Conservation (phyloP, 768 basidiomycete species). For the Boletus patriciae region DNA sequence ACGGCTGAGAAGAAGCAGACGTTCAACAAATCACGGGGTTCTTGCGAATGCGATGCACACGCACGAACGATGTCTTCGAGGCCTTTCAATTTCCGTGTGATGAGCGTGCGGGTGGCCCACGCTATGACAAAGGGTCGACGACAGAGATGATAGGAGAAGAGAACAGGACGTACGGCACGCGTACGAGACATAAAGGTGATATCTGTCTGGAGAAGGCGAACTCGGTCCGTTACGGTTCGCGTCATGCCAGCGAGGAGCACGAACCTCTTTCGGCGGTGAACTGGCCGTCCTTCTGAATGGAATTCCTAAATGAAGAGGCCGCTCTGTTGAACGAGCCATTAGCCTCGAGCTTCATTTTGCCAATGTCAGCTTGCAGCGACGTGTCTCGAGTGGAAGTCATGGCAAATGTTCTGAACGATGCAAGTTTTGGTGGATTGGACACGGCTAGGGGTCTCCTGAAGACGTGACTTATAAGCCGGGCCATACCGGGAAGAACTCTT, state of each 20-base stretch:
- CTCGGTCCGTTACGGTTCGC: background rate
- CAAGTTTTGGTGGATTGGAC: background rate
- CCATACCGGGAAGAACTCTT: constrained; percentile 22
- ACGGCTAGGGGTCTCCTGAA: constrained; percentile 7
- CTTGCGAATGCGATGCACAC: constrained; percentile 25
- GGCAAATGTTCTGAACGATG: background rate
- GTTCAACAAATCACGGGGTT: background rate
- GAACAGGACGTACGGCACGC: constrained; percentile 65
- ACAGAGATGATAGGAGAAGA: too few species aligned
- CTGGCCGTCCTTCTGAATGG: constrained; percentile 53
- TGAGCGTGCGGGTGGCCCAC: constrained; percentile 92
- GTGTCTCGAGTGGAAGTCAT: constrained; percentile 38
- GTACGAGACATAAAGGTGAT: constrained; percentile 87
- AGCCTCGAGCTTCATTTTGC: constrained; percentile 49
- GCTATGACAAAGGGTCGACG: constrained; percentile 42
- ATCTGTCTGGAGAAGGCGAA: constrained; percentile 58
- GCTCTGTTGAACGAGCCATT: constrained; percentile 71
- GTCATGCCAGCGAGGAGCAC: constrained; percentile 12
- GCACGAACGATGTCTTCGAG: constrained; percentile 79
- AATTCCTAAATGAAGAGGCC: constrained; percentile 52
- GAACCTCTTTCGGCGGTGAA: constrained; percentile 77
- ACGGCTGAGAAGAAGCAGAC: constrained; percentile 52
- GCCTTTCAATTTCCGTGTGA: constrained; percentile 88
- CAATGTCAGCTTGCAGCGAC: constrained; percentile 49
- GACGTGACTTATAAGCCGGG: constrained; percentile 10